phyloP scores from a whole-genome alignment of 495 filamentous ascomycete genomes.

The Xylaria grammica region DNA sequence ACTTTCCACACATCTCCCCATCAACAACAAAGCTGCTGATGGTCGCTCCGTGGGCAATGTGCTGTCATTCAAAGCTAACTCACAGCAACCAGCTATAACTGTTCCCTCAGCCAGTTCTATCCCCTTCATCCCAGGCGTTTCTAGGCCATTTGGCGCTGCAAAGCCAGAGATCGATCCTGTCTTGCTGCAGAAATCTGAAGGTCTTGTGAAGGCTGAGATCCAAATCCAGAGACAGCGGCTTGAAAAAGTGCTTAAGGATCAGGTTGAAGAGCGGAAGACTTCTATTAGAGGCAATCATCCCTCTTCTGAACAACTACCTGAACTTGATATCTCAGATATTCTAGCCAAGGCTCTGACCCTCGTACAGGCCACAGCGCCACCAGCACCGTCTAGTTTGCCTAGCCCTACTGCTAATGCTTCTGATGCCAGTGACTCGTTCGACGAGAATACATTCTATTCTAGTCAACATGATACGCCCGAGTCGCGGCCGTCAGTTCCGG shows the following conservation, averaged over 20 bases:
- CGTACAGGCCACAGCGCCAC: constrained; percentile 54
- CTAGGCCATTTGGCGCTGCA: constrained; percentile 38
- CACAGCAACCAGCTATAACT: constrained; percentile 36
- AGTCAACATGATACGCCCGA: constrained; percentile 68
- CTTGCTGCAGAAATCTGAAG: constrained; percentile 82
- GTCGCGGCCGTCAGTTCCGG: constrained; percentile 44
- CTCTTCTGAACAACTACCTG: constrained; percentile 65
- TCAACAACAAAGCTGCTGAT: constrained; percentile 25
- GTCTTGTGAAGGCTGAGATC: constrained; percentile 80
- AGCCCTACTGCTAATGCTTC: constrained; percentile 57
- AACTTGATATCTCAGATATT: constrained; percentile 77
- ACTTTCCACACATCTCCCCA: constrained; percentile 28
- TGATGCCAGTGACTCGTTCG: constrained; percentile 77
- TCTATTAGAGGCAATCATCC: constrained; percentile 58
- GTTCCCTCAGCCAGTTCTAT: constrained; percentile 35
- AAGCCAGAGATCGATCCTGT: constrained; percentile 68
- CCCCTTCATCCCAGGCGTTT: constrained; percentile 28
- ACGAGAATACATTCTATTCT: constrained; percentile 95
- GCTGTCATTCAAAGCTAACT: constrained; percentile 46
- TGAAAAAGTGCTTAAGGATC: constrained; percentile 76
- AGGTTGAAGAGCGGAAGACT: constrained; percentile 69
- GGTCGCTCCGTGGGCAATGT: constrained; percentile 41
- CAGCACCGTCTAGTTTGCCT: constrained; percentile 58
- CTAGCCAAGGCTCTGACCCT: constrained; percentile 72
- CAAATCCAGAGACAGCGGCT: constrained; percentile 79